A percentile compares a stretch with the other conserved stretches of the same genome.
Conservation (phyloP, 805 yeast species). For the Yamadazyma sp. region DNA sequence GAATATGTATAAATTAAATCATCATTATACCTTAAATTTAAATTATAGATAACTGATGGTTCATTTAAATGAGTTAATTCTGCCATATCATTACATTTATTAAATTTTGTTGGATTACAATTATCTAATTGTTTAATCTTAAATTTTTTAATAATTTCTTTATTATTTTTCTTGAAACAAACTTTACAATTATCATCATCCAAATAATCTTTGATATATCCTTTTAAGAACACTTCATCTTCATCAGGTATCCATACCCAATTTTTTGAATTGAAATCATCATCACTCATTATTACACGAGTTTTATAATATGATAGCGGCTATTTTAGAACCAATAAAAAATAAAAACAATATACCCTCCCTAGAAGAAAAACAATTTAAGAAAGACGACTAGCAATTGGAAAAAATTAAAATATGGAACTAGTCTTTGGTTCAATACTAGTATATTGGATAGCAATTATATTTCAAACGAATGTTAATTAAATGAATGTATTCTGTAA, state of each 20-base stretch:
- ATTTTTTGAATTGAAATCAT: slow-evolving; percentile 41
- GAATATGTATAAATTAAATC: slow-evolving; percentile 90
- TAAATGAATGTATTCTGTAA: too few relatives aligned
- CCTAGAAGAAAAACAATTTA: too few relatives aligned
- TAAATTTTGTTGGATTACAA: slow-evolving; percentile 87
- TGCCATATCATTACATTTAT: slow-evolving; percentile 92
- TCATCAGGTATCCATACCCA: slow-evolving; percentile 80
- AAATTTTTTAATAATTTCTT: slow-evolving; percentile 39
- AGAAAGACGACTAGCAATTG: too few relatives aligned
- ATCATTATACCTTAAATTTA: slow-evolving; percentile 70
- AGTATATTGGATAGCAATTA: too few relatives aligned
- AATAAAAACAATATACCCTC: too few relatives aligned
- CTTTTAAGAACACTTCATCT: slow-evolving; percentile 55
- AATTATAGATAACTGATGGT: slow-evolving; percentile 88
- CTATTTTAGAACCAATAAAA: too few relatives aligned
- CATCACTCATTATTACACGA: slow-evolving; percentile 10
- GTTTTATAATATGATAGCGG: too few relatives aligned
- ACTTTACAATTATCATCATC: slow-evolving; percentile 35
- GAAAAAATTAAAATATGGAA: too few relatives aligned
- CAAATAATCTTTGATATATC: slow-evolving; percentile 48
- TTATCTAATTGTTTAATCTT: slow-evolving; percentile 47
- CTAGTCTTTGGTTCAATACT: too few relatives aligned
- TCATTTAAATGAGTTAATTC: slow-evolving; percentile 91
- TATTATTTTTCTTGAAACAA: slow-evolving; percentile 37
- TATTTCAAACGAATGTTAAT: too few relatives aligned